Percentiles rank a stretch among this genome's conserved stretches.
Evolutionary conservation across 225 moss, liverwort and hornwort genomes (phyloP).

Genomic region (Marchantia polymorpha): DNA sequence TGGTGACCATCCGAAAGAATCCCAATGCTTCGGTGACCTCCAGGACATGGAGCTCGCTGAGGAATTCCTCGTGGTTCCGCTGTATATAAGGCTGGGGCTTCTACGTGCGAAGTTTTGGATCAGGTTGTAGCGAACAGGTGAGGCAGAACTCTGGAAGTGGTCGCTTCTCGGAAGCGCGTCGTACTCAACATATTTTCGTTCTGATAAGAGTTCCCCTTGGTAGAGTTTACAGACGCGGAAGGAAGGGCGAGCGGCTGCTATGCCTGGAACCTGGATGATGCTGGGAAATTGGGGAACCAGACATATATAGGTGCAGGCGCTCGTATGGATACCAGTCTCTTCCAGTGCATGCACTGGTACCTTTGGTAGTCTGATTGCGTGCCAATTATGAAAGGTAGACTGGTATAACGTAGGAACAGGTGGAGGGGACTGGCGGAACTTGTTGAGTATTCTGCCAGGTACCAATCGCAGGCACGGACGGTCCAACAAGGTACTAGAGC

Average conservation of each 20-base stretch:
- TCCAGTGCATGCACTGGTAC: conserved; percentile 4
- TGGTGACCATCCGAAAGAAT: neutral
- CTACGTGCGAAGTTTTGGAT: neutral
- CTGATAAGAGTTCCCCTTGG: neutral
- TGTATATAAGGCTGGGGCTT: neutral
- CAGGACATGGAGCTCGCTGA: neutral
- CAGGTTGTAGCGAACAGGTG: neutral
- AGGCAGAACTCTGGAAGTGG: neutral
- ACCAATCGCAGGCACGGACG: conserved; percentile 55
- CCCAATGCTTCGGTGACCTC: neutral
- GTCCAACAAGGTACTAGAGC: conserved; percentile 73
- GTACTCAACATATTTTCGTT: too few species aligned
- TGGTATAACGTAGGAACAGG: neutral
- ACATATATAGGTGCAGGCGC: neutral
- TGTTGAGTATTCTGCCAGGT: conserved; percentile 71
- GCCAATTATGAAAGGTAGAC: neutral
- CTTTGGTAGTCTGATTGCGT: neutral
- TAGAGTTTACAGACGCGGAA: neutral
- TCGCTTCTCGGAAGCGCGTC: neutral
- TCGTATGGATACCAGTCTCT: conserved; percentile 1
- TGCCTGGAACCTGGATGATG: neutral
- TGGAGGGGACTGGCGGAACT: conserved; percentile 42
- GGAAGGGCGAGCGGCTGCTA: neutral
- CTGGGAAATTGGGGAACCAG: neutral
- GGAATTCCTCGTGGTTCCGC: neutral